Percentiles rank a stretch among this genome's conserved stretches.
phyloP scores from a whole-genome alignment of 1,284 basidiomycete genomes.

The Cryptococcus maquisensis region DNA sequence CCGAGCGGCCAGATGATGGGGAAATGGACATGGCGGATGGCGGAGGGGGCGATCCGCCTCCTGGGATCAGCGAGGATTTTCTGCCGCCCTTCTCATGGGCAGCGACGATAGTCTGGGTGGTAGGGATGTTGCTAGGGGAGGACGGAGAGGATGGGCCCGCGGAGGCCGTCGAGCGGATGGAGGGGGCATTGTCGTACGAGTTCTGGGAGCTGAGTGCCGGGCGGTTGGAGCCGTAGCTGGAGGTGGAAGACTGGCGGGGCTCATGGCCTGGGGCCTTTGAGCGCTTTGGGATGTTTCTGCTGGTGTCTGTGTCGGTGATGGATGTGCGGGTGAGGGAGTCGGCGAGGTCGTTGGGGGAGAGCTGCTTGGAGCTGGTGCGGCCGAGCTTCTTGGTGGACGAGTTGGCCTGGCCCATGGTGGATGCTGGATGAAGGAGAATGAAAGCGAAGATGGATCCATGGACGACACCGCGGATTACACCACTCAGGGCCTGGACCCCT shows the following conservation, averaged over 20 bases:
- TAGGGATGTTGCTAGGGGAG: constrained; percentile 30
- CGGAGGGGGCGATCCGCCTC: constrained; percentile 37
- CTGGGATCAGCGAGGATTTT: constrained; percentile 23
- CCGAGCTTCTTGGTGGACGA: constrained; percentile 48
- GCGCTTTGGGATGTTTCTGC: neutral
- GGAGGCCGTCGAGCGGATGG: constrained; percentile 14
- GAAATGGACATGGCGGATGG: constrained; percentile 25
- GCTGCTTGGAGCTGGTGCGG: constrained; percentile 49
- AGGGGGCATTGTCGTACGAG: constrained; percentile 15
- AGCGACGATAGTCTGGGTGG: constrained; percentile 48
- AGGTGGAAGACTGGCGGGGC: constrained; percentile 16
- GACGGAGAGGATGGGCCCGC: constrained; percentile 10
- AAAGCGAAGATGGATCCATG: neutral
- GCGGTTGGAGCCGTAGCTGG: constrained; percentile 11
- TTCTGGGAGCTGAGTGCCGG: constrained; percentile 9
- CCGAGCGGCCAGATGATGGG: constrained; percentile 7
- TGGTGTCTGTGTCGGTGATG: constrained; percentile 14
- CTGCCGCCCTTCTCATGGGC: constrained; percentile 16
- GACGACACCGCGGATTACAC: neutral
- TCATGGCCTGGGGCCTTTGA: neutral
- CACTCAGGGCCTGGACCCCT: neutral
- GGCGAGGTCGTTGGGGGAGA: constrained; percentile 42
- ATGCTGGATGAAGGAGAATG: neutral
- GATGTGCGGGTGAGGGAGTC: constrained; percentile 36
- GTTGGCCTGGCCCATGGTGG: constrained; percentile 47